Evolutionary conservation across 306 rosid species (phyloP).

Genomic region (Dryas drummondii): DNA sequence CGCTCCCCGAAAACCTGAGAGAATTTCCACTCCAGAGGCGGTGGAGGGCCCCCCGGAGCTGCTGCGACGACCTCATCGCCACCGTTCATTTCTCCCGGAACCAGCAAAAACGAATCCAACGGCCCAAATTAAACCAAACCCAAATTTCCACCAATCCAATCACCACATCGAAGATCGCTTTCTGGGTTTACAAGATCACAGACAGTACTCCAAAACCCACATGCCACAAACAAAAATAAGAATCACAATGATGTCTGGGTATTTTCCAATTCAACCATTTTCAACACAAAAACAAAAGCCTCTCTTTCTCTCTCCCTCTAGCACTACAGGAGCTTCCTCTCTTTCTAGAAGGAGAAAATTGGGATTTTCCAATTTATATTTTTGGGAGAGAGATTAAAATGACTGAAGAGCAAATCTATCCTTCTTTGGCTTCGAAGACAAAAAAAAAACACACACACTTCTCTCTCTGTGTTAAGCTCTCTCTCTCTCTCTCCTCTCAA

Average conservation of each 20-base stretch:
- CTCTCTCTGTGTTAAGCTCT: constrained; percentile 13
- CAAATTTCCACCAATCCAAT: constrained; percentile 46
- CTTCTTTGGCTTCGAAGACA: constrained; percentile 38
- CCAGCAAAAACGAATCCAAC: constrained; percentile 42
- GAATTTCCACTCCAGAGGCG: constrained; percentile 95
- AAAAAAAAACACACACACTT: constrained; percentile 25
- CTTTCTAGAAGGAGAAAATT: constrained; percentile 62
- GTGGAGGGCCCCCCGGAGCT: constrained; percentile 73
- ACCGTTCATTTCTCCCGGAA: constrained; percentile 63
- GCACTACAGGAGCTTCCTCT: constrained; percentile 35
- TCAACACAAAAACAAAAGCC: constrained; percentile 33
- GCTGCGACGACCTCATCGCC: constrained; percentile 76
- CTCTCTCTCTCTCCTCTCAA: constrained; percentile 44
- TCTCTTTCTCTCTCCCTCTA: constrained; percentile 33
- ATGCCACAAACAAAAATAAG: constrained; percentile 27
- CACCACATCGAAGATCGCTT: constrained; percentile 67
- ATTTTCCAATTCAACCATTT: constrained; percentile 70
- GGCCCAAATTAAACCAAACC: constrained; percentile 28
- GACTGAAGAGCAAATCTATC: constrained; percentile 38
- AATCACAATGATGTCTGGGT: constrained; percentile 38
- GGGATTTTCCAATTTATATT: constrained; percentile 29
- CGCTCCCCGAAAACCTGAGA: constrained; percentile 99
- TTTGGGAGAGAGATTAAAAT: constrained; percentile 39
- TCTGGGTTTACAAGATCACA: constrained; percentile 64
- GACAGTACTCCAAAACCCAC: constrained; percentile 39